These are phyloP conservation scores for Russula ochroleuca DNA, from an alignment of 768 basidiomycete species.

Conservation along the genomic window DNA sequence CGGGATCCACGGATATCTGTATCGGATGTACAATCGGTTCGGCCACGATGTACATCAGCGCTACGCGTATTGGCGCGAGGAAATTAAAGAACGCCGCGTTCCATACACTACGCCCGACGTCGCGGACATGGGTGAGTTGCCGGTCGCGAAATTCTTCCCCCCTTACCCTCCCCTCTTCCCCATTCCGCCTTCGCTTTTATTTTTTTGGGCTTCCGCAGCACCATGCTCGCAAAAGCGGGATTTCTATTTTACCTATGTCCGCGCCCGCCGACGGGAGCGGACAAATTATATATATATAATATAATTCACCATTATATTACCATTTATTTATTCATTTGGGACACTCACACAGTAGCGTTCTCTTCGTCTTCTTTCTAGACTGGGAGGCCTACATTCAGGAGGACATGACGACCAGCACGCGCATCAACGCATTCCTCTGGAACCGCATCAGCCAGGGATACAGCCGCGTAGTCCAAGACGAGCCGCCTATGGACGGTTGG, in stretches of 20 bases:
- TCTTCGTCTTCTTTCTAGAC: not conserved
- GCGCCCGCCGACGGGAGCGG: not conserved
- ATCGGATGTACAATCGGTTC: constrained; percentile 16
- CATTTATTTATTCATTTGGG: not conserved
- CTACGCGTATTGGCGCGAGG: constrained; percentile 8
- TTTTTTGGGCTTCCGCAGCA: not conserved
- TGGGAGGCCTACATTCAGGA: constrained; percentile 3
- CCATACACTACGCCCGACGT: constrained; percentile 13
- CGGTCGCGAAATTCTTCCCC: no score
- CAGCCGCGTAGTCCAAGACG: constrained; percentile 2
- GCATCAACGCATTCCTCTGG: constrained; percentile 21
- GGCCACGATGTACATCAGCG: constrained; percentile 19
- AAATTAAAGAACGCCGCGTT: constrained; percentile 1
- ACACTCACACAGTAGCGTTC: not conserved
- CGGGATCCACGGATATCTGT: constrained; percentile 13
- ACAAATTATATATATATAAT: not conserved
- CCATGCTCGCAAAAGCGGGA: no score
- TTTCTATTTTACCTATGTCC: not conserved
- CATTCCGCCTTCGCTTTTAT: not conserved
- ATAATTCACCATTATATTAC: not conserved
- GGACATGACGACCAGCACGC: not conserved
- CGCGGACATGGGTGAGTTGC: constrained; percentile 15
- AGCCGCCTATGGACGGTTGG: constrained; percentile 7
- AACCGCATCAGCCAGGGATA: constrained; percentile 21
- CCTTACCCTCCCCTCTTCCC: not conserved